phyloP scores from a whole-genome alignment of 2,329 filamentous ascomycete genomes.

The Botrytis sinoallii region DNA sequence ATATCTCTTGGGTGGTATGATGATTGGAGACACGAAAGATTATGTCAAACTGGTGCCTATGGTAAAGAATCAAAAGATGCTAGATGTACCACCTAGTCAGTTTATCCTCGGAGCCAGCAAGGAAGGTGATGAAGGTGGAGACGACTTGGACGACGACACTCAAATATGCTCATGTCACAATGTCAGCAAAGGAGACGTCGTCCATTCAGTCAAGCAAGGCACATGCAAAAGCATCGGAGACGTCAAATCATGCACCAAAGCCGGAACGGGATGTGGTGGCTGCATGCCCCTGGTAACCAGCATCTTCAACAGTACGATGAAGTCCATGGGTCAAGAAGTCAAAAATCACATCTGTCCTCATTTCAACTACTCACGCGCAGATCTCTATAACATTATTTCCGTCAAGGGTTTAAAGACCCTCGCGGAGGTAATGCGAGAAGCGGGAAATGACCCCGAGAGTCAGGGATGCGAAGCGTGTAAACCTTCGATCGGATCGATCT shows the following conservation, averaged over 20 bases:
- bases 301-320: constrained; percentile 89
- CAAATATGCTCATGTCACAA: constrained; percentile 95
- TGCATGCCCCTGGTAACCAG: constrained; percentile 85
- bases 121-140: constrained; percentile 68
- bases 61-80: constrained; percentile 76
- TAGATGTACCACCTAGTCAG: constrained; percentile 75
- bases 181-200: constrained; percentile 79
- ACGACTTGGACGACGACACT: constrained; percentile 78
- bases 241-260: constrained; percentile 87
- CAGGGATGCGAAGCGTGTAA: constrained; percentile 86
- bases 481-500: constrained; percentile 75
- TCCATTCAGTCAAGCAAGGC: constrained; percentile 69
- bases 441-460: constrained; percentile 68
- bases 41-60: constrained; percentile 86
- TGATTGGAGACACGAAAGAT: constrained; percentile 90
- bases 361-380: constrained; percentile 78
- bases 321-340: constrained; percentile 79
- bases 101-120: constrained; percentile 78
- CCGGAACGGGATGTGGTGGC: constrained; percentile 84
- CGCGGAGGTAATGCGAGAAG: constrained; percentile 72
- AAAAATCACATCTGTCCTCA: constrained; percentile 83
- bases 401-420: constrained; percentile 75
- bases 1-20: constrained; percentile 91
- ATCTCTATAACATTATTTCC: constrained; percentile 86
- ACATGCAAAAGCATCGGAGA: constrained; percentile 78